Percentiles rank a stretch among this genome's conserved stretches.
These are phyloP conservation scores for Racocetra persica DNA, from an alignment of 371 early-diverging fungal genomes.

Conservation along the genomic window DNA sequence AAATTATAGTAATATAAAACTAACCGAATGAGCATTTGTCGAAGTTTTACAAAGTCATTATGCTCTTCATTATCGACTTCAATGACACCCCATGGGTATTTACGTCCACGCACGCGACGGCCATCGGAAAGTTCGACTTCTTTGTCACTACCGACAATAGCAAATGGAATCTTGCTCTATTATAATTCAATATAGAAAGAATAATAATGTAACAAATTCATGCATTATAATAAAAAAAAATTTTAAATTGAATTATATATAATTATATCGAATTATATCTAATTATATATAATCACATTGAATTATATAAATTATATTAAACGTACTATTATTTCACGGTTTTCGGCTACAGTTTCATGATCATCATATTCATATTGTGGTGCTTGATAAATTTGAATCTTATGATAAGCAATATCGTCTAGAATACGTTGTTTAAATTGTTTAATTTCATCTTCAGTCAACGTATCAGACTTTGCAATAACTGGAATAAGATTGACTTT, in stretches of 20 bases:
- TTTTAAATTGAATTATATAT: not conserved
- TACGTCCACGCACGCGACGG: constrained; percentile 89
- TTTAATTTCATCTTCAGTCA: constrained; percentile 94
- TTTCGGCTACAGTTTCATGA: constrained; percentile 92
- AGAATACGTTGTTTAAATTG: constrained; percentile 92
- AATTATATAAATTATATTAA: not conserved
- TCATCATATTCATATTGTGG: constrained; percentile 92
- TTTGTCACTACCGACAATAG: constrained; percentile 95
- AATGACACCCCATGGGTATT: constrained; percentile 97
- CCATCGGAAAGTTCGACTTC: constrained; percentile 85
- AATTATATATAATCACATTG: not conserved
- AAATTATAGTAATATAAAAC: not conserved
- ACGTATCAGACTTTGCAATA: constrained; percentile 97
- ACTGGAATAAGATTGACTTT: constrained; percentile 98
- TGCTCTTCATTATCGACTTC: constrained; percentile 93
- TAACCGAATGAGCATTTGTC: constrained; percentile 86
- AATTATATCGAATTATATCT: too few relatives aligned
- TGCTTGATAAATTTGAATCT: constrained; percentile 94
- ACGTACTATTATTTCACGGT: constrained; percentile 88
- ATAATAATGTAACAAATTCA: not conserved
- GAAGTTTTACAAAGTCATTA: constrained; percentile 94
- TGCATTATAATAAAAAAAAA: not conserved
- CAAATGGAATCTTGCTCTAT: constrained; percentile 91
- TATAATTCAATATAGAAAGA: constrained; percentile 5
- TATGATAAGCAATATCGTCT: constrained; percentile 92